Evolutionary conservation across 179 eudicot genomes (phyloP).

Genomic region (Silene vulgaris): DNA sequence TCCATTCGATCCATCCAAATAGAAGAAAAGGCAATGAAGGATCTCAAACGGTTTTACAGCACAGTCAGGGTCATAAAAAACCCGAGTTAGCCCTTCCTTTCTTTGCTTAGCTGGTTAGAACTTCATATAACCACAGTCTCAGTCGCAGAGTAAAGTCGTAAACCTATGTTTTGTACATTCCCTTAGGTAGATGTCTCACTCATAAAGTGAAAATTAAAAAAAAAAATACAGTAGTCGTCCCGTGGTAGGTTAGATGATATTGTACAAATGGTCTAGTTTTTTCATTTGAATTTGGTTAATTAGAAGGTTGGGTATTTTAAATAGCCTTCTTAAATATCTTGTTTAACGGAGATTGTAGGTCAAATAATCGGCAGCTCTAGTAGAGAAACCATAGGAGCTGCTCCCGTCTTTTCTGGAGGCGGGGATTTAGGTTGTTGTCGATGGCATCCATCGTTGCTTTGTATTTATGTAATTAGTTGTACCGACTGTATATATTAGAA

Average conservation of each 20-base stretch:
- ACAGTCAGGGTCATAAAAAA: constrained; percentile 62
- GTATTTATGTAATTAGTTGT: background rate
- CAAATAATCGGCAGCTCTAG: constrained; percentile 21
- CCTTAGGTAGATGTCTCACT: constrained; percentile 21
- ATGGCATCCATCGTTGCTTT: constrained; percentile 13
- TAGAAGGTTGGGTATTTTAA: background rate
- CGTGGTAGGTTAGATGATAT: constrained; percentile 18
- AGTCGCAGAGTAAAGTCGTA: constrained; percentile 4
- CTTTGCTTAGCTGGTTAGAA: constrained; percentile 13
- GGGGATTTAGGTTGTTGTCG: background rate
- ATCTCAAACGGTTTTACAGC: constrained; percentile 83
- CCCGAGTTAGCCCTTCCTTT: constrained; percentile 26
- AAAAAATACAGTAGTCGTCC: constrained; percentile 11
- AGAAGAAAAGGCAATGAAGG: constrained; percentile 93
- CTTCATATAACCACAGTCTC: constrained; percentile 12
- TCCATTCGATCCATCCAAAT: constrained; percentile 85
- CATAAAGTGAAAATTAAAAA: background rate
- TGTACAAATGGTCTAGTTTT: constrained; percentile 13
- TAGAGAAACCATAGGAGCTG: constrained; percentile 3
- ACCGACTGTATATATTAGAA: constrained; percentile 12
- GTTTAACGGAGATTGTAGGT: constrained; percentile 15
- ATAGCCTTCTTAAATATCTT: constrained; percentile 17
- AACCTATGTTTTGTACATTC: constrained; percentile 28
- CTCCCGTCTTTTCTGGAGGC: constrained; percentile 9
- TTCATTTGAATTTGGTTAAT: constrained; percentile 9